phyloP scores from a whole-genome alignment of 331 rosid species.

The Arachis monticola region DNA sequence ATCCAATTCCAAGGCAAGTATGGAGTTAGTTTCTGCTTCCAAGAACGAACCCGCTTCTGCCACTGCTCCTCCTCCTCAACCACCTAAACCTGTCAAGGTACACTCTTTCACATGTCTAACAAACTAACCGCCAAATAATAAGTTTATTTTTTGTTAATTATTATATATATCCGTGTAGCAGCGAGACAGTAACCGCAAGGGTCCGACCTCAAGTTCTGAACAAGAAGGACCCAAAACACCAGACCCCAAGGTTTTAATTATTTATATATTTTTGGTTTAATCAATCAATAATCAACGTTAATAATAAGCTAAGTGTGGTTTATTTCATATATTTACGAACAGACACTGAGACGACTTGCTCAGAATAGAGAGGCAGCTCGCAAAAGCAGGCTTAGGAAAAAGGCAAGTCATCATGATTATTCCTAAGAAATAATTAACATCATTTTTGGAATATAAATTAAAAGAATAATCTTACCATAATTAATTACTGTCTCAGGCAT shows the following conservation, averaged over 20 bases:
- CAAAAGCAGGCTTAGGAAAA: conserved; percentile 97
- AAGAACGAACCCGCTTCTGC: conserved; percentile 53
- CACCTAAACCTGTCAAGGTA: conserved; percentile 73
- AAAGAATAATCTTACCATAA: too few species aligned
- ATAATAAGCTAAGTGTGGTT: too few species aligned
- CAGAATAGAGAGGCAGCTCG: conserved; percentile 99
- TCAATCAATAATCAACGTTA: neutral
- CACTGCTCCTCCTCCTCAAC: conserved; percentile 37
- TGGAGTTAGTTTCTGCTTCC: conserved; percentile 67
- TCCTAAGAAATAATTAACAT: too few species aligned
- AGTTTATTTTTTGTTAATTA: too few species aligned
- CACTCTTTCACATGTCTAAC: neutral
- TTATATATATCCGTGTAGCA: conserved; percentile 18
- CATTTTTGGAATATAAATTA: too few species aligned
- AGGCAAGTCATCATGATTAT: conserved; percentile 45
- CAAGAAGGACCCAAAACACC: conserved; percentile 93
- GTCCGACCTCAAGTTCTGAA: conserved; percentile 88
- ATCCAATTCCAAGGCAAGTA: conserved; percentile 57
- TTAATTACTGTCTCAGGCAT: conserved; percentile 59
- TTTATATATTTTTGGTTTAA: too few species aligned
- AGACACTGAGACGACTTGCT: conserved; percentile 98
- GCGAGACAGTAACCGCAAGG: conserved; percentile 78
- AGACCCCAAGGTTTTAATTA: conserved; percentile 75
- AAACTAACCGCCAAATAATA: too few species aligned
- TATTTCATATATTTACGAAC: conserved; percentile 32